Evolutionary conservation across 768 basidiomycete species (phyloP).

Genomic region (Pisolithus albus): DNA sequence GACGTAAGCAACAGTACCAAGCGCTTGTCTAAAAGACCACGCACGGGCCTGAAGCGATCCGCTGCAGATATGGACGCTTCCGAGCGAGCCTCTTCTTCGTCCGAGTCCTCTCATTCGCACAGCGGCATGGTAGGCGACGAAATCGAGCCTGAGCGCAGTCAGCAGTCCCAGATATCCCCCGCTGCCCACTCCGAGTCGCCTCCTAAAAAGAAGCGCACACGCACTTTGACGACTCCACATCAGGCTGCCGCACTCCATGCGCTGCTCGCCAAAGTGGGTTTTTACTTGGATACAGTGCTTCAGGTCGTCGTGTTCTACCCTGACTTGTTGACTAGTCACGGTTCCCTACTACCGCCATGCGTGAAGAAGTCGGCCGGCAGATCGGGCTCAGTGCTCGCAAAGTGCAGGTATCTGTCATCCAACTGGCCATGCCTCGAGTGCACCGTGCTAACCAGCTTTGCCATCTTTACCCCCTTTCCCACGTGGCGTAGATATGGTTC

Average conservation of each 20-base stretch:
- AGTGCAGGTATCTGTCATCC: slow-evolving; percentile 62
- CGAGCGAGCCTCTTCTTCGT: slow-evolving; percentile 21
- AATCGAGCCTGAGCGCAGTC: slow-evolving; percentile 40
- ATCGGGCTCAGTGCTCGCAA: slow-evolving; percentile 88
- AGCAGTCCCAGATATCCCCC: slow-evolving; percentile 33
- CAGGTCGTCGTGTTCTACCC: neutral
- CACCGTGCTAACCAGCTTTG: slow-evolving; percentile 7
- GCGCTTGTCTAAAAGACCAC: slow-evolving; percentile 18
- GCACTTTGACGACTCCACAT: slow-evolving; percentile 83
- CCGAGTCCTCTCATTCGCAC: slow-evolving; percentile 41
- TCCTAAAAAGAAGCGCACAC: slow-evolving; percentile 63
- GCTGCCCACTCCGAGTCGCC: slow-evolving; percentile 27
- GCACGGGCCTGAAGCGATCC: neutral
- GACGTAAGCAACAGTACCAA: slow-evolving; percentile 14
- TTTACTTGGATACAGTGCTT: neutral
- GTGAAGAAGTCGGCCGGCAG: slow-evolving; percentile 79
- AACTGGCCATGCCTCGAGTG: neutral
- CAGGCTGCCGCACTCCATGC: slow-evolving; percentile 85
- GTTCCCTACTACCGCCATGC: slow-evolving; percentile 81
- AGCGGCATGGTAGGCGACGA: slow-evolving; percentile 56
- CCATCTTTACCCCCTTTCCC: neutral
- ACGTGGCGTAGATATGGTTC: slow-evolving; percentile 68
- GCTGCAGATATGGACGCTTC: slow-evolving; percentile 17
- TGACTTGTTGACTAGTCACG: slow-evolving; percentile 54
- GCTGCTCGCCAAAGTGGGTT: slow-evolving; percentile 71